A percentile compares a stretch with the other conserved stretches of the same genome.
These are phyloP conservation scores for Torulaspora globosa DNA, from an alignment of 1,139 yeast genomes.

Conservation along the genomic window DNA sequence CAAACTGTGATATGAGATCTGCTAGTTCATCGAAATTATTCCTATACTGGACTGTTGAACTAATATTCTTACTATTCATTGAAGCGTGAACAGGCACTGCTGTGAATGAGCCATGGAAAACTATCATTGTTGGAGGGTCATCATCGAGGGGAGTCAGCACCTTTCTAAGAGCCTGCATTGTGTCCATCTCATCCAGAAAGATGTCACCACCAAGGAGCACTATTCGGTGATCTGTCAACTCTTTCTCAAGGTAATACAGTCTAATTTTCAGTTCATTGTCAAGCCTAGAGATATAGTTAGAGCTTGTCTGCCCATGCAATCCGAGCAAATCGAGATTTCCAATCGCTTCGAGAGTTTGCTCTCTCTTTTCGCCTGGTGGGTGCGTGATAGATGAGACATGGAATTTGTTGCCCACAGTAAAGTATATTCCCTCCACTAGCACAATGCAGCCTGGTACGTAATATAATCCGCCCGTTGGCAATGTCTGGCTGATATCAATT, in stretches of 20 bases:
- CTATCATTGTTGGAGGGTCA: slow-evolving; percentile 55
- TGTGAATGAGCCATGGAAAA: slow-evolving; percentile 66
- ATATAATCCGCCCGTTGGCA: slow-evolving; percentile 63
- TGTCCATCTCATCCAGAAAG: slow-evolving; percentile 54
- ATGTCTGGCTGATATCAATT: slow-evolving; percentile 61
- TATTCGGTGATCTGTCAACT: slow-evolving; percentile 52
- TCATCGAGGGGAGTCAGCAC: slow-evolving; percentile 50
- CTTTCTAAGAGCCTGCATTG: slow-evolving; percentile 59
- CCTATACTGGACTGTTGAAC: slow-evolving; percentile 53
- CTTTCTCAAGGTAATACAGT: slow-evolving; percentile 54
- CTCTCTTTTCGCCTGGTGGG: slow-evolving; percentile 83
- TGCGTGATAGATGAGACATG: slow-evolving; percentile 76
- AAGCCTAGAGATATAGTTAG: slow-evolving; percentile 48
- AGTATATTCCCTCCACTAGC: slow-evolving; percentile 74
- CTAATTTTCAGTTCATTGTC: slow-evolving; percentile 56
- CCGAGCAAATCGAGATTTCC: slow-evolving; percentile 82
- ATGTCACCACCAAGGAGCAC: slow-evolving; percentile 73
- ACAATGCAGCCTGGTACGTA: slow-evolving; percentile 78
- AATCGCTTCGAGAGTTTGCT: slow-evolving; percentile 57
- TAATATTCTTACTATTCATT: slow-evolving; percentile 41
- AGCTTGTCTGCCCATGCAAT: slow-evolving; percentile 40
- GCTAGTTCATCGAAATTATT: slow-evolving; percentile 72
- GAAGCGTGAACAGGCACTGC: slow-evolving; percentile 52
- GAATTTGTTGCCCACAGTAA: slow-evolving; percentile 61
- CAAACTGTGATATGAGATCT: slow-evolving; percentile 46